Evolutionary conservation across 805 yeast species (phyloP).

Genomic region (Sungouiozyma ichnusensis): DNA sequence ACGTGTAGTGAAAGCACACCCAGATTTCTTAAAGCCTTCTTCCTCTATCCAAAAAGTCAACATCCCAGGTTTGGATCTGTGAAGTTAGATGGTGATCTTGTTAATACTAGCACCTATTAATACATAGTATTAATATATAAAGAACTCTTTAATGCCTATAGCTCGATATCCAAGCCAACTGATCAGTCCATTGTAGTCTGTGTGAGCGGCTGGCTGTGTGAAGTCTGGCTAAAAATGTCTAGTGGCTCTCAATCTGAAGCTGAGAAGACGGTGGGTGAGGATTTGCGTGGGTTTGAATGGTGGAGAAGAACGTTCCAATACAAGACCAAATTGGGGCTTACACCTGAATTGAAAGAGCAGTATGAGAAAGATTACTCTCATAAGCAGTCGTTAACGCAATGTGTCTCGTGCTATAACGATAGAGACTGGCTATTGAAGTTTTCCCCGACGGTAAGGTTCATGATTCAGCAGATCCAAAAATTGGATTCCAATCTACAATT

Average conservation of each 20-base stretch:
- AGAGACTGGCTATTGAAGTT: slow-evolving; percentile 70
- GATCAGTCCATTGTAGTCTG: too few species aligned
- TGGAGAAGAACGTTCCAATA: slow-evolving; percentile 68
- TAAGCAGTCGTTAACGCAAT: slow-evolving; percentile 36
- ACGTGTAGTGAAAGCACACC: too few species aligned
- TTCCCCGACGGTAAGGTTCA: slow-evolving; percentile 78
- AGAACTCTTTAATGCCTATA: too few species aligned
- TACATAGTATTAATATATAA: too few species aligned
- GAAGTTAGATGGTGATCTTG: not conserved
- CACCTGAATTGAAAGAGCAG: slow-evolving; percentile 38
- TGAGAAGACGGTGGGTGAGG: not conserved
- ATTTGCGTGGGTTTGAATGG: slow-evolving; percentile 54
- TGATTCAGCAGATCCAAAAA: slow-evolving; percentile 73
- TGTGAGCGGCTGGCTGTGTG: too few species aligned
- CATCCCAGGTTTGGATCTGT: slow-evolving; percentile 9
- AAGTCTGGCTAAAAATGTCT: too few species aligned
- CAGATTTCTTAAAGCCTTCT: slow-evolving; percentile 2
- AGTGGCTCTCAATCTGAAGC: not conserved
- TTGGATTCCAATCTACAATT: slow-evolving; percentile 27
- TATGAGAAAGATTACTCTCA: slow-evolving; percentile 47
- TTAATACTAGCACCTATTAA: too few species aligned
- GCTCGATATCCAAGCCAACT: too few species aligned
- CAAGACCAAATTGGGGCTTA: slow-evolving; percentile 57
- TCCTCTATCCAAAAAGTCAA: slow-evolving; percentile 6
- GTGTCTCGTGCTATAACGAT: slow-evolving; percentile 61